These are phyloP conservation scores for Exobasidium rhododendri DNA, from an alignment of 1,284 basidiomycete genomes.

Conservation along the genomic window DNA sequence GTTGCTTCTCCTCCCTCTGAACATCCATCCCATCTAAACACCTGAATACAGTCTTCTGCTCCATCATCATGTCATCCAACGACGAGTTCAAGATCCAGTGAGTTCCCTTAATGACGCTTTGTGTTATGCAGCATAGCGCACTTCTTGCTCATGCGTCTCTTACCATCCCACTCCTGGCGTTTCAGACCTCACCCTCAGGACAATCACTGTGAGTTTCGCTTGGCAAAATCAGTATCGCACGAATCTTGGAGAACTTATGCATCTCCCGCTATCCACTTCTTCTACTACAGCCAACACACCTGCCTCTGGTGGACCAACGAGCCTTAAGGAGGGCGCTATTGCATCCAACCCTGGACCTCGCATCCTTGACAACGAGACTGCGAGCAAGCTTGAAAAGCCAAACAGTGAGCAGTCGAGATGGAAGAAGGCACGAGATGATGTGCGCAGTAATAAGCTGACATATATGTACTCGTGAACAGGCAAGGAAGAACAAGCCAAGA, in stretches of 20 bases:
- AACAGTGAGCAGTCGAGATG: constrained; percentile 2
- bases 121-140: too few species aligned
- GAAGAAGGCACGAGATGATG: background rate
- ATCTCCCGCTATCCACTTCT: too few species aligned
- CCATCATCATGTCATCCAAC: background rate
- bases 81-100: constrained; percentile 3
- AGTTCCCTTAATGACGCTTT: background rate
- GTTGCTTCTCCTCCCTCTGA: too few species aligned
- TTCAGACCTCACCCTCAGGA: background rate
- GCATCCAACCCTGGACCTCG: background rate
- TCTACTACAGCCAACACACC: background rate
- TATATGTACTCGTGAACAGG: background rate
- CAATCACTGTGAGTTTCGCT: background rate
- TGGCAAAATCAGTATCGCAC: background rate
- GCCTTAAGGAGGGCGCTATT: background rate
- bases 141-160: too few species aligned
- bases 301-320: background rate
- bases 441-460: background rate
- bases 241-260: too few species aligned
- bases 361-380: background rate
- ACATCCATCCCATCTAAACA: too few species aligned
- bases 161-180: too few species aligned
- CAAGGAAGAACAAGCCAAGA: constrained; percentile 1
- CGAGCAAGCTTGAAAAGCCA: background rate
- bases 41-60: too few species aligned